Conservation (phyloP, 192 early-diverging fungal species). For the Rhizoclosmatium sp. region DNA sequence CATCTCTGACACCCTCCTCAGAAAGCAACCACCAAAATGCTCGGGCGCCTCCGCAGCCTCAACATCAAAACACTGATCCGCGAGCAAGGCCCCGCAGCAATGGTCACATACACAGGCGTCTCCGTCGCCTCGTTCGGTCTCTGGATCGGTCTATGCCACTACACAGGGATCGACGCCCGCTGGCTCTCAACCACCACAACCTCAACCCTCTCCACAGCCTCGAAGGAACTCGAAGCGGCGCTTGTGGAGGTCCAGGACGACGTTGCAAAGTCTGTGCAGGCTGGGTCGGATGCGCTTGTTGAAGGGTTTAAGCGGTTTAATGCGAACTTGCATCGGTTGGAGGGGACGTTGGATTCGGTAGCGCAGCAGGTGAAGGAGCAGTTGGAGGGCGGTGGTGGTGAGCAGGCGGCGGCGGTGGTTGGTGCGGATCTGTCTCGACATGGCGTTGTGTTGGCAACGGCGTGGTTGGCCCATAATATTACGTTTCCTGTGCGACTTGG, state of each 20-base stretch:
- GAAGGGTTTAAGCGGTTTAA: neutral
- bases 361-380: neutral
- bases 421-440: neutral
- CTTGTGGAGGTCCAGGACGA: neutral
- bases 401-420: neutral
- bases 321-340: too few relatives aligned
- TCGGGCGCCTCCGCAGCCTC: neutral
- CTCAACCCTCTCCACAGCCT: neutral
- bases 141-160: conserved; percentile 31
- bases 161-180: neutral
- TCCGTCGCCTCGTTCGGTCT: conserved; percentile 39
- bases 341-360: neutral
- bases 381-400: conserved; percentile 7
- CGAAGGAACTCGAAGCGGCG: neutral
- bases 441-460: conserved; percentile 36
- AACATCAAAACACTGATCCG: conserved; percentile 31
- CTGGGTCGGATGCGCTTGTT: neutral
- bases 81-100: conserved; percentile 44
- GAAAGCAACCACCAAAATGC: neutral
- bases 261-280: neutral
- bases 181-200: neutral
- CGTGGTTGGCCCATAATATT: conserved; percentile 45
- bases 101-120: conserved; percentile 45
- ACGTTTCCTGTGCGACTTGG: conserved; percentile 45
- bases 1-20: neutral